These are phyloP conservation scores for Kalanchoe fedtschenkoi DNA, from an alignment of 164 flowering plant species.

Conservation along the genomic window DNA sequence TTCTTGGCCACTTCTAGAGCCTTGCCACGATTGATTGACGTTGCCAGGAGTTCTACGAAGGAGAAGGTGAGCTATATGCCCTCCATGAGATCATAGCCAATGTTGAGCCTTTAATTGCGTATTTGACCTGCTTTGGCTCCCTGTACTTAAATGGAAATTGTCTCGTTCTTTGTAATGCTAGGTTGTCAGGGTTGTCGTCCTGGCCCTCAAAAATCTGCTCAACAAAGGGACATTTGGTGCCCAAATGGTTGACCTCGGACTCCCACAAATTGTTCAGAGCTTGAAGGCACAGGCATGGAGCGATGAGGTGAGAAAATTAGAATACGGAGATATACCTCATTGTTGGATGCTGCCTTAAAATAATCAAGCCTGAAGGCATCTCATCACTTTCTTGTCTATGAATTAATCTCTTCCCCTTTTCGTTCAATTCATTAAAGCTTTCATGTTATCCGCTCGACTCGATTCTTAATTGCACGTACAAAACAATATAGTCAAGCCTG, in stretches of 20 bases:
- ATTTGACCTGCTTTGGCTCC: neutral
- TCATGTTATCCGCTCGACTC: no score
- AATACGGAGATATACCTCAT: no score
- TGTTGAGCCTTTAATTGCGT: neutral
- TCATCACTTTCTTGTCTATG: no score
- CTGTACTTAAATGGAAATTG: neutral
- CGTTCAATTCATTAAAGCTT: no score
- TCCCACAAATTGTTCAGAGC: slow-evolving; percentile 76
- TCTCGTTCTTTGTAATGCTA: slow-evolving; percentile 12
- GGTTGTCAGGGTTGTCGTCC: slow-evolving; percentile 90
- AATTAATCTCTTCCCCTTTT: no score
- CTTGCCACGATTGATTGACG: slow-evolving; percentile 68
- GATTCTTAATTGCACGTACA: no score
- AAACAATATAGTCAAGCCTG: no score
- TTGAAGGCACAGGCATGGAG: slow-evolving; percentile 97
- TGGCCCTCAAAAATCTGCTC: slow-evolving; percentile 76
- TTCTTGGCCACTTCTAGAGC: slow-evolving; percentile 74
- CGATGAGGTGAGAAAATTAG: slow-evolving; percentile 91
- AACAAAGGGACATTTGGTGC: slow-evolving; percentile 83
- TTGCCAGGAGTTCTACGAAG: slow-evolving; percentile 82
- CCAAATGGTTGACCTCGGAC: slow-evolving; percentile 83
- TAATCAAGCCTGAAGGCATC: no score
- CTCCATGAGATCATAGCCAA: neutral
- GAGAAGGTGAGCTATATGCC: slow-evolving; percentile 58
- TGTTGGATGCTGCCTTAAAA: no score